Percentiles rank a stretch among this genome's conserved stretches.
These are phyloP conservation scores for Rhodamnia rubescens DNA, from an alignment of 345 rosid species.

Conservation along the genomic window DNA sequence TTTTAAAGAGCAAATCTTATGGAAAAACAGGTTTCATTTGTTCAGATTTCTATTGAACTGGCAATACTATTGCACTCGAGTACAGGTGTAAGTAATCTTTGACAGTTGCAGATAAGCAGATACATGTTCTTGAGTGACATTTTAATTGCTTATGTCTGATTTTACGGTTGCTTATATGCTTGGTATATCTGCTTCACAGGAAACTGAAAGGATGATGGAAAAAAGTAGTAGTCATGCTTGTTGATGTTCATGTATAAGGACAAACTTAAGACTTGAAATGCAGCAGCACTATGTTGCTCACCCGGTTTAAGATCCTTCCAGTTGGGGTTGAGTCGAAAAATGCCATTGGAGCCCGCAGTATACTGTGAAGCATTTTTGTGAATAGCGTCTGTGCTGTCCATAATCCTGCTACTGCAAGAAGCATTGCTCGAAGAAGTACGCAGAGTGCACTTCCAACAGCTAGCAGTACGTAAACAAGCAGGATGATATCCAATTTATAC, in stretches of 20 bases:
- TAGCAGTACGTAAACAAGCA: constrained; percentile 59
- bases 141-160: not conserved
- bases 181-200: not conserved
- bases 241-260: not conserved
- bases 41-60: not conserved
- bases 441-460: constrained; percentile 63
- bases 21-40: not conserved
- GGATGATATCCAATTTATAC: constrained; percentile 38
- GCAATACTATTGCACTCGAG: not conserved
- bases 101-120: not conserved
- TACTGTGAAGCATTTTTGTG: constrained; percentile 58
- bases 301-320: constrained; percentile 91
- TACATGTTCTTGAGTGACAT: not conserved
- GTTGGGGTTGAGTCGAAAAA: constrained; percentile 94
- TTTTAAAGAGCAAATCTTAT: not conserved
- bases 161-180: not conserved
- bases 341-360: constrained; percentile 80
- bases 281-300: constrained; percentile 14
- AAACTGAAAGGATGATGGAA: not conserved
- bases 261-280: not conserved
- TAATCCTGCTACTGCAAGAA: constrained; percentile 61
- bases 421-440: constrained; percentile 57
- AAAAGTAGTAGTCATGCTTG: not conserved
- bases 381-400: constrained; percentile 71
- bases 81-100: not conserved